Percentiles rank a stretch among this genome's conserved stretches.
Evolutionary conservation across 2,329 filamentous ascomycete genomes (phyloP).

Genomic region (Aspergillus sp.): DNA sequence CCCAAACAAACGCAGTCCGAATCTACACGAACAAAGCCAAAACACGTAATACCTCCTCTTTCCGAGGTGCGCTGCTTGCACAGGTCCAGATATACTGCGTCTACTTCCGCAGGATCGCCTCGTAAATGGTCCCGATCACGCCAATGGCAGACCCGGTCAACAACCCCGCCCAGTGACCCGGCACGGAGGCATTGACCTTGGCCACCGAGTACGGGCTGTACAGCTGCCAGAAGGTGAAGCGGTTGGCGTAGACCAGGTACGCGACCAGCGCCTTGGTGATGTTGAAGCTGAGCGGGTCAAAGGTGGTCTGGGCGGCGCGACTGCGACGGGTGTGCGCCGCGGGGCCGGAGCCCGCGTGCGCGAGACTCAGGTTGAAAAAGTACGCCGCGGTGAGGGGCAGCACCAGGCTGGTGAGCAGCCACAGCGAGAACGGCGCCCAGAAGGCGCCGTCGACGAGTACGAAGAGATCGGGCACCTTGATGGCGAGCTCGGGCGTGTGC

Average conservation of each 20-base stretch:
- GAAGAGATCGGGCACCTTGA: slow-evolving; percentile 79
- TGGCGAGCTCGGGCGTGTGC: slow-evolving; percentile 56
- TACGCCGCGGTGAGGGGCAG: slow-evolving; percentile 73
- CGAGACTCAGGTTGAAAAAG: slow-evolving; percentile 78
- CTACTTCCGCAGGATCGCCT: slow-evolving; percentile 46
- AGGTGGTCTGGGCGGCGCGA: slow-evolving; percentile 32
- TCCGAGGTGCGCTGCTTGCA: no score
- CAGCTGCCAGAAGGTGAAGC: slow-evolving; percentile 38
- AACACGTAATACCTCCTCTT: background rate
- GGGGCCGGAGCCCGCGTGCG: slow-evolving; percentile 42
- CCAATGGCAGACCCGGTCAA: slow-evolving; percentile 43
- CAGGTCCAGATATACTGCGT: no score
- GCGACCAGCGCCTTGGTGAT: slow-evolving; percentile 80
- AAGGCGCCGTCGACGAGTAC: slow-evolving; percentile 72
- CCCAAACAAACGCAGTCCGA: background rate
- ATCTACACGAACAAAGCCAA: background rate
- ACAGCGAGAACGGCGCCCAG: slow-evolving; percentile 79
- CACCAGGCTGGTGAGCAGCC: slow-evolving; percentile 69
- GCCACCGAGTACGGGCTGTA: slow-evolving; percentile 36
- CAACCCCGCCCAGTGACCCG: slow-evolving; percentile 39
- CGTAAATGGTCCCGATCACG: slow-evolving; percentile 43
- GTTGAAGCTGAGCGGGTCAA: slow-evolving; percentile 89
- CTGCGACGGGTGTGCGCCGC: slow-evolving; percentile 24
- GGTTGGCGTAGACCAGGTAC: slow-evolving; percentile 72
- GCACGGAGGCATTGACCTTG: slow-evolving; percentile 38